Evolutionary conservation across 352 stramenopile genomes (phyloP).

Genomic region (Phytopythium ostracodes): DNA sequence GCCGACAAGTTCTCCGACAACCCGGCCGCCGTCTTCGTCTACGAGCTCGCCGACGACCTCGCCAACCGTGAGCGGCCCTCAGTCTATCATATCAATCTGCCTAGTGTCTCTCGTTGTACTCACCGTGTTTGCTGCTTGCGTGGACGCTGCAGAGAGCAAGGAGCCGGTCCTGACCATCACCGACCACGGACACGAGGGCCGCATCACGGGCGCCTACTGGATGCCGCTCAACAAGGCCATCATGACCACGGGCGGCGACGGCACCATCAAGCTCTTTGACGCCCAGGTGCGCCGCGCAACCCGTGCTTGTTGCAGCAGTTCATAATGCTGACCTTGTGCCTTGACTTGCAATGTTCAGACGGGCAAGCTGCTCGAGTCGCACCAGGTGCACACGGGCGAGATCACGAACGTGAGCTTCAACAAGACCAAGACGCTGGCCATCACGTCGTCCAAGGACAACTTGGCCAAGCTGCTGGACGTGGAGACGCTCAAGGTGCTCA

Average conservation of each 20-base stretch:
- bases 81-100: too few species aligned
- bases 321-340: not conserved
- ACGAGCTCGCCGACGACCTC: conserved; percentile 68
- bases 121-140: not conserved
- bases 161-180: conserved; percentile 72
- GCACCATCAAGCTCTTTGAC: conserved; percentile 79
- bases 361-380: conserved; percentile 65
- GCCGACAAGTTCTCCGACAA: conserved; percentile 84
- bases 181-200: conserved; percentile 75
- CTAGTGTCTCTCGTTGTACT: not conserved
- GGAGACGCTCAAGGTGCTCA: conserved; percentile 94
- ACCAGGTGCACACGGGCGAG: conserved; percentile 93
- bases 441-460: conserved; percentile 97
- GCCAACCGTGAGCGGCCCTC: too few species aligned
- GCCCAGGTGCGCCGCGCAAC: conserved; percentile 22
- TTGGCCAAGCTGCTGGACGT: conserved; percentile 96
- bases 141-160: conserved; percentile 26
- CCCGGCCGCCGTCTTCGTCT: conserved; percentile 73
- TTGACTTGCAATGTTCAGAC: conserved; percentile 22
- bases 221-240: conserved; percentile 85
- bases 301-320: too few species aligned
- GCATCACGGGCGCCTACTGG: conserved; percentile 83
- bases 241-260: conserved; percentile 82
- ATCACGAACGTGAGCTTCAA: conserved; percentile 97
- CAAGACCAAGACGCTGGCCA: conserved; percentile 94